Evolutionary conservation across 1,284 basidiomycete genomes (phyloP), one percentile per base, ranked within the genome.

Genomic region (Cryptococcus deneoformans): DNA sequence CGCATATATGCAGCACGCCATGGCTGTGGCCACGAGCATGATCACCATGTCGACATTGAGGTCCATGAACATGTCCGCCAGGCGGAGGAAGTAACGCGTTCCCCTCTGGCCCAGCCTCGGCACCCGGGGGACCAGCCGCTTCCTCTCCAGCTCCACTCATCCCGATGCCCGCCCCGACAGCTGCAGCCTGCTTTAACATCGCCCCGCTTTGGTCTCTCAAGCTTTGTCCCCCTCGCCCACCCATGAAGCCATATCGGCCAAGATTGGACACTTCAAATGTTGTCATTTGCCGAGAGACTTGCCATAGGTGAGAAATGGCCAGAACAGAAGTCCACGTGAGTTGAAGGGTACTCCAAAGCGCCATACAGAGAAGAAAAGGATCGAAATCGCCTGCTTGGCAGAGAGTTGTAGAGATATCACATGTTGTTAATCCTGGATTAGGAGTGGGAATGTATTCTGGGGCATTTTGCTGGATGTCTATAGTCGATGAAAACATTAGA

Each of bases 211-310:
- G 78, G 48, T 77, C 77, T 10, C 75, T 63, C 46, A 79, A 56
- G 29, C 70, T 73, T 35, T 69, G 83, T 5, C 90, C 90, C 2
- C 81, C 82, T 36, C 90, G 86, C 0, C 93, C 93, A 49, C 95
- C 96, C 92, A 99, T 97, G 80, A 87, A 98, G 2, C 96, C 95
- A 70, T 88, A 97, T 50, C 95, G 83, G 0, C 94, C 92, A 3
- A 98, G 85, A 72, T 99, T 99, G 58, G 87, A 89, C 5, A 98
- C 90, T 73, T 99, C 95, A 56, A 96, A 84, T 0, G 95, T 97
- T 0, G 95, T 99, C 85, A 99, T 91, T 72, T 99, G 95, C 16
- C 89, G 84, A 8, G 87, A 84, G 53, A 98, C 85, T 78, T 98
- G 95, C 89, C 90, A 96, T 43, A 87, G 80, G 69, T 99, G 96